Conservation (phyloP, 2,329 filamentous ascomycete genomes). For the Boeremia lycopersici region DNA sequence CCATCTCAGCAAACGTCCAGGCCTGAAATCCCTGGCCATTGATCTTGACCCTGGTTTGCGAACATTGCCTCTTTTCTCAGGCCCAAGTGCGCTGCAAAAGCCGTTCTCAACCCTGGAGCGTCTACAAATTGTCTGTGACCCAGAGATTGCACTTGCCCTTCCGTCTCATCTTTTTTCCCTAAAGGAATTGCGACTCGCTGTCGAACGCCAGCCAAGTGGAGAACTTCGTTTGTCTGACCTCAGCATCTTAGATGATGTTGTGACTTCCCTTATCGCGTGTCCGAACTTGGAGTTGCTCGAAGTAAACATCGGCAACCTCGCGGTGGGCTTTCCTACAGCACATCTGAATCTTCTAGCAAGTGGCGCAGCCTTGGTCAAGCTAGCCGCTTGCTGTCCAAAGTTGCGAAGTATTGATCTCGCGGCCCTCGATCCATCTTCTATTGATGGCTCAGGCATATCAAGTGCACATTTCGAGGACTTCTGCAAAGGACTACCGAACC, state of each 20-base stretch:
- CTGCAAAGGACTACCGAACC: constrained; percentile 29
- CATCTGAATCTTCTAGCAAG: constrained; percentile 26
- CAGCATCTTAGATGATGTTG: constrained; percentile 28
- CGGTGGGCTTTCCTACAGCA: constrained; percentile 32
- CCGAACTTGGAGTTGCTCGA: constrained; percentile 29
- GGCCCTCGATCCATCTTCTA: constrained; percentile 32
- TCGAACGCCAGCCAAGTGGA: constrained; percentile 34
- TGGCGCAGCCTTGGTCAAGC: constrained; percentile 27
- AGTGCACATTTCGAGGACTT: constrained; percentile 36
- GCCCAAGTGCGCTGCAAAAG: constrained; percentile 18
- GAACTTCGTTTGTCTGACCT: constrained; percentile 23
- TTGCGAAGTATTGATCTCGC: constrained; percentile 37
- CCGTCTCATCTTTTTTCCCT: constrained; percentile 28
- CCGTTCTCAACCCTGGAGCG: constrained; percentile 32
- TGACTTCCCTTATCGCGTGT: constrained; percentile 26
- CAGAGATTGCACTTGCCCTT: constrained; percentile 38
- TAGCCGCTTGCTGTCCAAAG: constrained; percentile 29
- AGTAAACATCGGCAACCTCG: constrained; percentile 33
- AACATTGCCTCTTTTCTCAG: constrained; percentile 30
- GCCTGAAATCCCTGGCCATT: constrained; percentile 37
- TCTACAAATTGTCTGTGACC: constrained; percentile 40
- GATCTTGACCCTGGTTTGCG: constrained; percentile 38
- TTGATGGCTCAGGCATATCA: constrained; percentile 38
- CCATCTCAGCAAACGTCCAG: constrained; percentile 31
- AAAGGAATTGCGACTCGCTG: constrained; percentile 36